These are phyloP conservation scores for Acmispon strigosus DNA, from an alignment of 306 rosid species.

Conservation along the genomic window DNA sequence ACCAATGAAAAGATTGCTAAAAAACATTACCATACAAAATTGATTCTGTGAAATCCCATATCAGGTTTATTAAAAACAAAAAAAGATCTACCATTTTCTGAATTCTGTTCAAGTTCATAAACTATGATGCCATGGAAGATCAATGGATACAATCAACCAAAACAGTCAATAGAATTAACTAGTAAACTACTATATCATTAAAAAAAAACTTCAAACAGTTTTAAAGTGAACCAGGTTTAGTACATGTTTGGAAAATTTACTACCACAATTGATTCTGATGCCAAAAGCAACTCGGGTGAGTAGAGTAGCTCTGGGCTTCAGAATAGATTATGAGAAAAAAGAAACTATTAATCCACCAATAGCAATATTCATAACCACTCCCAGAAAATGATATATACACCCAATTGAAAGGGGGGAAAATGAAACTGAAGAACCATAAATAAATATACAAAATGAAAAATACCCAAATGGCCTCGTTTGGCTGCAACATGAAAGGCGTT, in stretches of 20 bases:
- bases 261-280: no score
- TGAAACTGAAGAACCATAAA: not conserved
- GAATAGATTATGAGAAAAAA: no score
- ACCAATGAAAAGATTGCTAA: not conserved
- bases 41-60: not conserved
- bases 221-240: not conserved
- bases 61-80: not conserved
- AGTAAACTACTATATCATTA: not conserved
- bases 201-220: not conserved
- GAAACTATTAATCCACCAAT: not conserved
- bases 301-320: no score
- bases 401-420: not conserved
- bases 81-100: not conserved
- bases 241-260: no score
- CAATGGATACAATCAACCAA: not conserved
- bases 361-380: not conserved
- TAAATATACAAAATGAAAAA: not conserved
- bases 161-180: not conserved
- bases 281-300: no score
- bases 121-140: not conserved
- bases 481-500: slow-evolving; percentile 77
- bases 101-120: not conserved
- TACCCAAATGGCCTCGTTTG: slow-evolving; percentile 77
- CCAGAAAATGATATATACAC: not conserved
- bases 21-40: not conserved